Base-by-base conservation (phyloP, 768 basidiomycete genomes). In the Royoungia palumana region DNA sequence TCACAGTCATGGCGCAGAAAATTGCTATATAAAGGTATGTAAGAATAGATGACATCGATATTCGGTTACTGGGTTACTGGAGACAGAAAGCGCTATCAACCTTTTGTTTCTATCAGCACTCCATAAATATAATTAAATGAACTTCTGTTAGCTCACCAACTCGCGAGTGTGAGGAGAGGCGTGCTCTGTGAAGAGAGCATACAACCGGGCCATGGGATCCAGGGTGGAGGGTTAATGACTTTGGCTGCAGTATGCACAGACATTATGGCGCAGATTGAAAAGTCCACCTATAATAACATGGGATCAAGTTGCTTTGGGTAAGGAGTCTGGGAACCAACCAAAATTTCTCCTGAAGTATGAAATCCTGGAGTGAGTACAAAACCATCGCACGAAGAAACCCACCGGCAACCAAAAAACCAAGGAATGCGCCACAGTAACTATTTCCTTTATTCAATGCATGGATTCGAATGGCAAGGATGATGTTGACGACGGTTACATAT, bases 401-500 rank as follows among this genome's bases (percentile, higher is more conserved):
- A 64, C 62, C 53, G 13, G 50, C 22, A 14, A 64, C 55, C 36
- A 64, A 20, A 5, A 22, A 53, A 13, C 34, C 7, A n/a, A 62
- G 45, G n/a, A 60, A 28, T 14, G 24, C 1, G 11, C 35, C 17
- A 27, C 39, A 53, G 5, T 7, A 16, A 30, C 12, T 41, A 10
- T 35, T 43, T 16, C 22, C 41, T 22, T 3, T 2, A 37, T 61
- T 49, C 25, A 62, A n/a, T 14, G 62, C 62, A 17, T 51, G 44
- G 41, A 58, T 54, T 25, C 61, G 55, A 24, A 55, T 50, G 4
- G 52, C 51, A 19, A 61, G 46, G 45, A 62, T 46, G 7, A 64
- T 7, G 17, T 62, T 64, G 48, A 64, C 59, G 10, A 43, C 34
- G 5, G 50, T 58, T 42, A 52, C 44, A 13, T 55, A 55, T 24